Evolutionary conservation across 2,329 filamentous ascomycete genomes (phyloP), one percentile per base, ranked within the genome.

Genomic region (Truncatella angustata): DNA sequence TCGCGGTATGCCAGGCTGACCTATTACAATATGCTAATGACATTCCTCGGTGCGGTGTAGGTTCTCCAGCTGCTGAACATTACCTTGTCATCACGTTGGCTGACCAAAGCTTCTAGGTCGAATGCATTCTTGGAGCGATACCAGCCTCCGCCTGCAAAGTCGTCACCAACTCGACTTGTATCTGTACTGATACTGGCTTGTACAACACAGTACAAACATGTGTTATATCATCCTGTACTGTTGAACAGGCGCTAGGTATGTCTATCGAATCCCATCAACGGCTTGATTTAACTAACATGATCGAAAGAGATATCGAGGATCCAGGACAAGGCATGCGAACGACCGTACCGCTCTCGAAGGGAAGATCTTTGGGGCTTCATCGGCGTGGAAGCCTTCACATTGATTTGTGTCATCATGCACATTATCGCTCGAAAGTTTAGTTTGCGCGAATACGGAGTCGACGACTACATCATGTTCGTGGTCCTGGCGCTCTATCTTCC

Each of bases 381-480:
- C n/a, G 58, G 65, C 4, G 60, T 72, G 32, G 68, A 75, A 51
- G 52, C 66, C 2, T 60, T 68, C 28, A 72, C 70, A 0, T 58
- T 69, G 20, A 4, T 69, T 2, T 65, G 60, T 32, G 63, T 73
- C 4, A 60, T 66, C 28, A 43, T 74, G 20, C 65, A 73, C n/a
- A 51, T 75, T 4, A 73, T 66, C 43, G 64, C 64, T 14, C 61
- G 72, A 11, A 70, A 68, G 67, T 61, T 53, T 32, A 66, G 63
- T 5, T 54, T 62, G 5, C 56, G 61, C 4, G 54, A 60, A 4
- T 65, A 69, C 20, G 68, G 66, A 23, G 14, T 66, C 4, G 73
- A 76, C 44, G 73, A 76, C 54, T 73, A 70, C 56, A 58, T 73
- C 16, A 69, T 73, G 61, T 55, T 70, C 4, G 55, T 60, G n/a